Base-by-base conservation (phyloP, 805 yeast species). In the Pichia kluyveri region DNA sequence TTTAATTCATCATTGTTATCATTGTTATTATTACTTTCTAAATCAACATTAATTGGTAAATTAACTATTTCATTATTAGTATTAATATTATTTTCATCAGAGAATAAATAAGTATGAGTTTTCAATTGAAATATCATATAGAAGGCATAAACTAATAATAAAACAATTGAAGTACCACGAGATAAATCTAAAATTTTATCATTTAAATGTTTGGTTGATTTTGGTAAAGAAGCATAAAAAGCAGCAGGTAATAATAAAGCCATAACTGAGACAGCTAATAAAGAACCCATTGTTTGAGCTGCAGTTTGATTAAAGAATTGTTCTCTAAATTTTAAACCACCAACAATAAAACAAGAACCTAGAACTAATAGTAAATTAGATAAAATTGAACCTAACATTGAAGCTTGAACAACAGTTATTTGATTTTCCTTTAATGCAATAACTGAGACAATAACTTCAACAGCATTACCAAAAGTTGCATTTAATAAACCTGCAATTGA, bases 381-480 rank as follows among this genome's bases (percentile, higher is more conserved):
- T 49, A 93, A 72, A 52, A 93, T 86, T 46, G 95, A 84, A 32
- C 99, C 99, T 49, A 93, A 76, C 98, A 93, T 91, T 19, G 96
- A 86, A 2, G 98, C 96, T 68, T 93, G 98, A 30, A 93, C 98
- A 59, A 93, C 90, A 54, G 96, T 76, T 45, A 93, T 80, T 67
- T 93, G 97, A 56, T 87, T 86, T 41, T 86, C 83, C 56, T 69
- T 73, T 58, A 93, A 72, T 1, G 99, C 99, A 56, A 93, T 88
- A 28, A 93, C 72, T 1, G 96, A 86, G 36, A 93, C 98, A 65
- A 93, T 93, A 51, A 93, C 79, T 69, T 93, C 99, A 23, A 93
- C 96, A 2, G 98, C 98, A 65, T 93, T 93, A 50, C 99, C 99
- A 63, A 93, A 87, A 10, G 98, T 90, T 3, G 99, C 99, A 68